Base-by-base conservation (phyloP, 495 filamentous ascomycete genomes). In the Aspergillus hancockii region DNA sequence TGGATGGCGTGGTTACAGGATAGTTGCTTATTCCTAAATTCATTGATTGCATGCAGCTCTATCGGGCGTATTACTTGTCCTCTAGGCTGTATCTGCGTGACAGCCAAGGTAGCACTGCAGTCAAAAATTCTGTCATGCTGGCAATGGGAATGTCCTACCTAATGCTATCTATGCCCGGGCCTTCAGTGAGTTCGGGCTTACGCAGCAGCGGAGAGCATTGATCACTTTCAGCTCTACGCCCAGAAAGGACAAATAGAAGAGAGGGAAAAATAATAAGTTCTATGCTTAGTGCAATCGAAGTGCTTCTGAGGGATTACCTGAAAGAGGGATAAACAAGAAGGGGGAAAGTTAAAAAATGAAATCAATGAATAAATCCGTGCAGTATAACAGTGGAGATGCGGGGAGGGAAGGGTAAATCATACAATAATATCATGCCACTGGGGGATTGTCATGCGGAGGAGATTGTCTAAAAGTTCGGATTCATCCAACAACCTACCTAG, bases 391-490 rank as follows among this genome's bases (percentile, higher is more conserved):
- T 47, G 19, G 43, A 23, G 19, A 47, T 47, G 43, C 43, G 43
- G 43, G 43, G 43, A 14, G 9, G 23, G 43, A n/a, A n/a, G 38
- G 19, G 16, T 47, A 47, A 47, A 47, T 47, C 43, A 47, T 16
- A 47, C 43, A 47, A 23, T n/a, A 18, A 13, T 47, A 47, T 47
- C 43, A 47, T 47, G 43, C 43, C 43, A 47, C 43, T 47, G 43
- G 43, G 21, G 21, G 43, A 47, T 23, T 47, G 43, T 47, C 43
- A 47, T 47, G 43, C 43, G 43, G 43, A 47, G 43, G 43, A 23
- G 8, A 47, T 47, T 22, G 10, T 23, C 43, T 47, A 10, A n/a
- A n/a, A n/a, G 19, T 47, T n/a, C n/a, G n/a, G 43, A 19, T 10
- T 47, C 43, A 10, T 47, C 8, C 43, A 41, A 14, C 12, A 18